Evolutionary conservation across 164 flowering plant genomes (phyloP).

Genomic region (Buxus sempervirens): DNA sequence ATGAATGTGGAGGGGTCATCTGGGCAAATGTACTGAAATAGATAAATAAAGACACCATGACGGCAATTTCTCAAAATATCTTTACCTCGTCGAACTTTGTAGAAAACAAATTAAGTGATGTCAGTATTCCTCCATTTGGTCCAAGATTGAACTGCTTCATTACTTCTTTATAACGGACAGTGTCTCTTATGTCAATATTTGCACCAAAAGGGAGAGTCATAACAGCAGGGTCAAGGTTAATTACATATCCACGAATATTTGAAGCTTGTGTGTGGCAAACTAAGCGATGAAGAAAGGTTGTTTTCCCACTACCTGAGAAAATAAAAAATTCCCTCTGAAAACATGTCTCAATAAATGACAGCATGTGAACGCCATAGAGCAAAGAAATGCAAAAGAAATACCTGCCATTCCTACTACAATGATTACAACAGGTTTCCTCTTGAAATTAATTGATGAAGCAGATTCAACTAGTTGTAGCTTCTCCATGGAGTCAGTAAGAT

Average conservation of each 20-base stretch:
- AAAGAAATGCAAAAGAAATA: constrained; percentile 5
- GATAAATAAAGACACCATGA: no score
- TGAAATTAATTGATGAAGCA: constrained; percentile 41
- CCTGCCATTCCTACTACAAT: constrained; percentile 98
- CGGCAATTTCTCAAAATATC: background rate
- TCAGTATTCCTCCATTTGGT: constrained; percentile 92
- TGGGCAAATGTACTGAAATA: background rate
- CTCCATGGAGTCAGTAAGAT: constrained; percentile 54
- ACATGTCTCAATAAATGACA: background rate
- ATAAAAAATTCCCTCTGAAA: background rate
- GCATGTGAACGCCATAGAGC: no score
- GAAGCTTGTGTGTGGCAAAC: constrained; percentile 75
- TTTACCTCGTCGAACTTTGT: constrained; percentile 95
- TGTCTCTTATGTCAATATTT: constrained; percentile 92
- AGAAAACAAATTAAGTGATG: constrained; percentile 87
- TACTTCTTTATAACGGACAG: constrained; percentile 87
- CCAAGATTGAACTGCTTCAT: constrained; percentile 97
- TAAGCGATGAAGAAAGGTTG: constrained; percentile 82
- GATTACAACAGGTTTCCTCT: constrained; percentile 78
- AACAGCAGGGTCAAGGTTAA: constrained; percentile 93
- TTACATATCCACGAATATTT: constrained; percentile 69
- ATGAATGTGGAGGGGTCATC: background rate
- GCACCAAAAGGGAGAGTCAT: constrained; percentile 88
- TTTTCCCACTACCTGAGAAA: constrained; percentile 85
- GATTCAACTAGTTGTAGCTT: constrained; percentile 51